Evolutionary conservation across 768 basidiomycete genomes (phyloP), one percentile per base, ranked within the genome.

Genomic region (Macrocybe gigantea): DNA sequence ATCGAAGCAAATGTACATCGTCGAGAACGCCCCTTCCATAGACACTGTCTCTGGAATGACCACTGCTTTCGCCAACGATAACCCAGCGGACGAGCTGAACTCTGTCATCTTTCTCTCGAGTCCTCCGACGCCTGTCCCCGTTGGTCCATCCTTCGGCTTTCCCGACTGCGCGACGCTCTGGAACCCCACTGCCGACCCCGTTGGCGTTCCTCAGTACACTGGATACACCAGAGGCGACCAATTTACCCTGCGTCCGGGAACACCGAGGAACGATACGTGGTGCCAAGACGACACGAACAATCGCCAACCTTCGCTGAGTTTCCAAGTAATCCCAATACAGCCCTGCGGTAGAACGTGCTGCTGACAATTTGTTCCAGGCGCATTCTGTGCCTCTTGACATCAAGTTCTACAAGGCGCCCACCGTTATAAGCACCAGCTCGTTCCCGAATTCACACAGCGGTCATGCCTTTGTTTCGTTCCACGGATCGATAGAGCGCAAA

Each of bases 381-480:
- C 74, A 75, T 53, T 73, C 71, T 9, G 73, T 71, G 2, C 74
- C 74, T 1, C 62, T 74, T 8, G 74, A 74, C 52, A 67, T 74
- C 58, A 74, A 73, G 48, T 70, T 73, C 53, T 73, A 66, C 51
- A 48, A 48, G 5, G 50, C 53, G 10, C 49, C 52, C 0, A n/a
- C 38, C 35, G 22, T 12, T n/a, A n/a, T 49, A 3, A 45, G 54
- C 14, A 7, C 48, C 2, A 39, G 47, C 6, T 52, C 60, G 10
- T 64, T 72, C 41, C 68, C 70, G 2, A 47, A 42, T 7, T 49
- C 53, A 7, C 62, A 63, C 41, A 47, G 45, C 22, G 63, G 62
- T 1, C 64, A 72, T 45, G 68, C 70, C 1, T 70, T 73, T 52
- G 68, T 73, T n/a, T 70, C 70, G 1, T 73, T 74, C 62, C 72